Evolutionary conservation across 2,329 filamentous ascomycete genomes (phyloP).

Genomic region (Plenodomus biglobosus): DNA sequence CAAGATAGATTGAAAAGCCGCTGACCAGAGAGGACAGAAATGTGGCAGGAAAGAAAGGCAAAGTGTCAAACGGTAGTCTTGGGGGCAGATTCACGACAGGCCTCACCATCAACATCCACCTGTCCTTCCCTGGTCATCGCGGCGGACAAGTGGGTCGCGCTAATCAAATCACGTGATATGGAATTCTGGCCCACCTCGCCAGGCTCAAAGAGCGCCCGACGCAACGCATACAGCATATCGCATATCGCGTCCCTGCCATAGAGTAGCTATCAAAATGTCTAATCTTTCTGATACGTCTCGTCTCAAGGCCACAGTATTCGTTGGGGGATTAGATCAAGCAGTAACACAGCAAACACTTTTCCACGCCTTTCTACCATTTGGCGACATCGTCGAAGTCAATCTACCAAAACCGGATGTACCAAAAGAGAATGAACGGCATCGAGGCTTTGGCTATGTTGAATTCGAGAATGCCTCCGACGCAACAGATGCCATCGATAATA

Average conservation of each 20-base stretch:
- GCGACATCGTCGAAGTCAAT: conserved; percentile 89
- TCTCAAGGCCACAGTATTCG: conserved; percentile 88
- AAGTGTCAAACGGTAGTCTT: conserved; percentile 20
- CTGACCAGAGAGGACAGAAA: conserved; percentile 6
- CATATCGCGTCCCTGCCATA: neutral
- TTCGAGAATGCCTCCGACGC: conserved; percentile 85
- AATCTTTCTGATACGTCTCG: conserved; percentile 79
- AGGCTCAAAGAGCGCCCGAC: neutral
- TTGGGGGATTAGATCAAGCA: conserved; percentile 80
- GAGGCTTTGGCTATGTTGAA: conserved; percentile 96
- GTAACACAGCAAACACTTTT: conserved; percentile 76
- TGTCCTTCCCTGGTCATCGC: conserved; percentile 40
- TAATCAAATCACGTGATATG: conserved; percentile 26
- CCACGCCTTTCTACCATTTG: conserved; percentile 94
- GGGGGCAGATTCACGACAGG: conserved; percentile 19
- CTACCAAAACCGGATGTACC: conserved; percentile 84
- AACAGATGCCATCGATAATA: conserved; percentile 95
- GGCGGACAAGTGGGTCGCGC: conserved; percentile 17
- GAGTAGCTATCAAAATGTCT: conserved; percentile 11
- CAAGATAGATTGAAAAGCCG: neutral
- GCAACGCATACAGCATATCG: neutral
- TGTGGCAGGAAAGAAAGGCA: conserved; percentile 17
- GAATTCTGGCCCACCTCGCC: conserved; percentile 14
- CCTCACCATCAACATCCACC: conserved; percentile 38
- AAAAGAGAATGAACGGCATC: conserved; percentile 75